phyloP scores from a whole-genome alignment of 352 stramenopile genomes.

The Phytophthora boehmeriae region DNA sequence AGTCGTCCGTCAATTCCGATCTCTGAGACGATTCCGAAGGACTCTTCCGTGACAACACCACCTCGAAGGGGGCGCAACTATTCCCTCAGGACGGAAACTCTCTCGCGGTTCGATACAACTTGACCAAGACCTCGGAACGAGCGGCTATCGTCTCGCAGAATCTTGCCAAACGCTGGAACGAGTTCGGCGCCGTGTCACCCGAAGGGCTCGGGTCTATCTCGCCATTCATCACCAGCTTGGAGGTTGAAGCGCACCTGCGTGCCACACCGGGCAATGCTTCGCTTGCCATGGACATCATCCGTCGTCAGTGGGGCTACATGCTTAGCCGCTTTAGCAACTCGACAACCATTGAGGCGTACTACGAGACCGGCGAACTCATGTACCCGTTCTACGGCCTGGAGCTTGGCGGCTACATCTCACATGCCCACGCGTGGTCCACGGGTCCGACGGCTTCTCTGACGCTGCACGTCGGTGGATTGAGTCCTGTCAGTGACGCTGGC shows the following conservation, averaged over 20 bases:
- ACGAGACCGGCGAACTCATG: slow-evolving; percentile 35
- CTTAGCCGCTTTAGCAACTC: slow-evolving; percentile 43
- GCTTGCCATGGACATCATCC: slow-evolving; percentile 34
- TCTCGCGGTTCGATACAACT: slow-evolving; percentile 37
- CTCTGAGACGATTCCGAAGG: slow-evolving; percentile 34
- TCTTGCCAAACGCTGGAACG: slow-evolving; percentile 32
- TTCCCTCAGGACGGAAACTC: slow-evolving; percentile 41
- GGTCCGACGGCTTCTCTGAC: slow-evolving; percentile 34
- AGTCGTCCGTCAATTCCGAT: slow-evolving; percentile 33
- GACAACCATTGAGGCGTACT: slow-evolving; percentile 43
- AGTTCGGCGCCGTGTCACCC: slow-evolving; percentile 36
- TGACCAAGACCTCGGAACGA: slow-evolving; percentile 27
- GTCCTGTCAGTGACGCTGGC: slow-evolving; percentile 24
- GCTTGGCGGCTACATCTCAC: slow-evolving; percentile 36
- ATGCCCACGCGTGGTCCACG: slow-evolving; percentile 42
- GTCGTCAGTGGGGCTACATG: slow-evolving; percentile 49
- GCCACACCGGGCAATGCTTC: slow-evolving; percentile 30
- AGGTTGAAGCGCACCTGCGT: slow-evolving; percentile 39
- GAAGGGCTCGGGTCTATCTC: slow-evolving; percentile 38
- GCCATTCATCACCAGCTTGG: slow-evolving; percentile 39
- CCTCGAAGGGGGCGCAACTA: slow-evolving; percentile 18
- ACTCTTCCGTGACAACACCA: slow-evolving; percentile 40
- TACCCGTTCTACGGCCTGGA: slow-evolving; percentile 44
- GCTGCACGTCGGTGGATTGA: slow-evolving; percentile 28
- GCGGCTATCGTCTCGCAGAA: slow-evolving; percentile 24